Evolutionary conservation across 306 rosid species (phyloP).

Genomic region (Sicyos baderoa): DNA sequence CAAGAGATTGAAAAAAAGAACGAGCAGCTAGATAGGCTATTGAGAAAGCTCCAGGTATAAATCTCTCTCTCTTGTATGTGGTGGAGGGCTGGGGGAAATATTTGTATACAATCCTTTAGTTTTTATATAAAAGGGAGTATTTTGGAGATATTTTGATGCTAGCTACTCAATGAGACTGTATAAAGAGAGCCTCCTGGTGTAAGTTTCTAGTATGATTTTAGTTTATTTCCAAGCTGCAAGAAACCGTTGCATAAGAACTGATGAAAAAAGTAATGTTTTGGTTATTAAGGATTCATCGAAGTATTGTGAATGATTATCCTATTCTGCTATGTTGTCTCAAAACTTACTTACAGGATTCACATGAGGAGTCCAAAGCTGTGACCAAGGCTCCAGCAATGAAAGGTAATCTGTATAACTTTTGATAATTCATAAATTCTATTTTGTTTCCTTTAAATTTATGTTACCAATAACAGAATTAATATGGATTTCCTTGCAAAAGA

Average conservation of each 20-base stretch:
- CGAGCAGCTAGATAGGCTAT: slow-evolving; percentile 65
- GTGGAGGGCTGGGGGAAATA: not conserved
- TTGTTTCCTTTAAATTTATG: not conserved
- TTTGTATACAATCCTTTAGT: not conserved
- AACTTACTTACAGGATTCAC: slow-evolving; percentile 47
- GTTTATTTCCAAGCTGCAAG: slow-evolving; percentile 5
- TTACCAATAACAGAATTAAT: not conserved
- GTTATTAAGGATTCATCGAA: slow-evolving; percentile 1
- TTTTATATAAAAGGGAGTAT: not conserved
- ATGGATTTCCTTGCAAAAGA: not conserved
- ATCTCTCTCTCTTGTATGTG: not conserved
- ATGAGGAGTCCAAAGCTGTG: slow-evolving; percentile 73
- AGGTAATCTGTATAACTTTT: slow-evolving; percentile 34
- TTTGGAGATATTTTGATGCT: not conserved
- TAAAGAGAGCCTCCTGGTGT: not conserved
- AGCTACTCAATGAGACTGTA: not conserved
- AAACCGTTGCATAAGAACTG: not conserved
- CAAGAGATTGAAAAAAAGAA: slow-evolving; percentile 77
- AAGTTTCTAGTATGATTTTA: not conserved
- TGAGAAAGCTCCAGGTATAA: slow-evolving; percentile 69
- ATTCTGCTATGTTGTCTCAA: not conserved
- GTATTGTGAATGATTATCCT: not conserved
- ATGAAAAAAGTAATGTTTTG: not conserved
- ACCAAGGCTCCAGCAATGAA: slow-evolving; percentile 89
- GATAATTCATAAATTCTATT: not conserved